Percentiles rank a stretch among this genome's conserved stretches.
phyloP scores from a whole-genome alignment of 495 filamentous ascomycete genomes.

The Talaromyces nanjingensis region DNA sequence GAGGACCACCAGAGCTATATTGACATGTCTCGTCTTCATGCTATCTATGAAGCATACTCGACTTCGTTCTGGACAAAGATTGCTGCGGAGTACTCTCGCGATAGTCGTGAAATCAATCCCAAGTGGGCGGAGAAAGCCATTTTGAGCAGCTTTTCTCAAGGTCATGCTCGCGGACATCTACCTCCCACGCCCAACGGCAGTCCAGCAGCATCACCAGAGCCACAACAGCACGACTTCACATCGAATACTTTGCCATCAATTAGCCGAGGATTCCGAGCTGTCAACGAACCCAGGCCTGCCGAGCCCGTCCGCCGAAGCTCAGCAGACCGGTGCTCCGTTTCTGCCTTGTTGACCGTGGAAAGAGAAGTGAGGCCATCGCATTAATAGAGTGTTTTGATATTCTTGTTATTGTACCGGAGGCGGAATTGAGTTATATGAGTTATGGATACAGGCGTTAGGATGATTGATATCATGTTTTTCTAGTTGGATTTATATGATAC shows the following conservation, averaged over 20 bases:
- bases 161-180: neutral
- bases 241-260: neutral
- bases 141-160: neutral
- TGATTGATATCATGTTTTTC: neutral
- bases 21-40: slow-evolving; percentile 60
- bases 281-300: neutral
- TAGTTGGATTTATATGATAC: neutral
- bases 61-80: slow-evolving; percentile 66
- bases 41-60: slow-evolving; percentile 62
- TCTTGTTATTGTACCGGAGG: neutral
- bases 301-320: slow-evolving; percentile 1
- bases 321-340: slow-evolving; percentile 11
- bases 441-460: neutral
- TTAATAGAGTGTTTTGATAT: neutral
- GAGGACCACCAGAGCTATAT: slow-evolving; percentile 30
- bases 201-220: slow-evolving; percentile 8
- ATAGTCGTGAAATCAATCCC: slow-evolving; percentile 48
- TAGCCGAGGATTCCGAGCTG: slow-evolving; percentile 6
- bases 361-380: slow-evolving; percentile 10
- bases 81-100: slow-evolving; percentile 55
- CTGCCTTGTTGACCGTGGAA: slow-evolving; percentile 9
- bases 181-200: slow-evolving; percentile 13
- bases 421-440: neutral
- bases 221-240: neutral
- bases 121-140: slow-evolving; percentile 59